A percentile compares a stretch with the other conserved stretches of the same genome.
Evolutionary conservation across 352 stramenopile genomes (phyloP).

Genomic region (Phytophthora kernoviae): DNA sequence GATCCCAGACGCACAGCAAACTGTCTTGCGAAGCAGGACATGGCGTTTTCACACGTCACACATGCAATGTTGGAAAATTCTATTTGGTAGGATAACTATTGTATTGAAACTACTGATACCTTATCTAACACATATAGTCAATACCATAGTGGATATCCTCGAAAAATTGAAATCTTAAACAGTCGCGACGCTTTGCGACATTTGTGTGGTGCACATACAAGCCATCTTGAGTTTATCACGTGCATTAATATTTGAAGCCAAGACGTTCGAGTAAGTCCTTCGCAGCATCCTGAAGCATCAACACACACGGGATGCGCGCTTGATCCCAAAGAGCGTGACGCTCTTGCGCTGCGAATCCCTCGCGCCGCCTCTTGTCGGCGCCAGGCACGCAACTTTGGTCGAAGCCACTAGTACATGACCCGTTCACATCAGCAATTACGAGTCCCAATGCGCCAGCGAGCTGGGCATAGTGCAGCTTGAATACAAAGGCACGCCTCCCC

Average conservation of each 20-base stretch:
- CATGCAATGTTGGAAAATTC: too few relatives aligned
- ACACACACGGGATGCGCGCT: conserved; percentile 67
- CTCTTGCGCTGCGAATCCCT: conserved; percentile 68
- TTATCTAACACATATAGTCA: too few relatives aligned
- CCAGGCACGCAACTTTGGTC: conserved; percentile 76
- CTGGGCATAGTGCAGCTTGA: conserved; percentile 73
- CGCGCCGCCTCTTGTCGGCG: conserved; percentile 40
- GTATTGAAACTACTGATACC: too few relatives aligned
- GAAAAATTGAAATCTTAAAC: conserved; percentile 3
- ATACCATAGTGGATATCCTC: too few relatives aligned
- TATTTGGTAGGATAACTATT: too few relatives aligned
- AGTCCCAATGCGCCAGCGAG: conserved; percentile 67
- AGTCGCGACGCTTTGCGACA: conserved; percentile 2
- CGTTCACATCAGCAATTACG: conserved; percentile 58
- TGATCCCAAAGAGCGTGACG: conserved; percentile 54
- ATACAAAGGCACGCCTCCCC: conserved; percentile 60
- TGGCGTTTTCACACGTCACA: too few relatives aligned
- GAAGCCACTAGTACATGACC: conserved; percentile 53
- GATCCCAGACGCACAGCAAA: too few relatives aligned
- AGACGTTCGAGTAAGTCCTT: conserved; percentile 36
- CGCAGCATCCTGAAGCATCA: conserved; percentile 44
- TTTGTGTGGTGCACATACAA: conserved; percentile 13
- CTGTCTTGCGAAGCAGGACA: too few relatives aligned
- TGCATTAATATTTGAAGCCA: background rate
- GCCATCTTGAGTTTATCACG: conserved; percentile 20